These are phyloP conservation scores for Pholiota adiposa DNA, from an alignment of 1,284 basidiomycete genomes.

Conservation along the genomic window DNA sequence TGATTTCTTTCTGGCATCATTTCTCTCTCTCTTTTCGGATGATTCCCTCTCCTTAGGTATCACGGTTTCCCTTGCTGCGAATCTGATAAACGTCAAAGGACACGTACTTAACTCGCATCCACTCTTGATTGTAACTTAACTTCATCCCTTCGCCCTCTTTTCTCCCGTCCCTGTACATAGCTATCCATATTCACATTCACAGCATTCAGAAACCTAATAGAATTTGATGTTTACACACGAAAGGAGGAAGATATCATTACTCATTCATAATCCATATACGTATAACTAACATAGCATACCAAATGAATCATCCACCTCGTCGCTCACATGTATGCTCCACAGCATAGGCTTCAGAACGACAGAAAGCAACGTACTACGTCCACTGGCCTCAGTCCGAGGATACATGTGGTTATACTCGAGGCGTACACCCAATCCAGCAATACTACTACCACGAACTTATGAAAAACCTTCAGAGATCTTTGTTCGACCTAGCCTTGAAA, in stretches of 20 bases:
- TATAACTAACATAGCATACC: not conserved
- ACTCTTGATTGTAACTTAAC: constrained; percentile 26
- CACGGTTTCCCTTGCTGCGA: constrained; percentile 19
- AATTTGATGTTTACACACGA: constrained; percentile 5
- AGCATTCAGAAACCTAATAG: constrained; percentile 9
- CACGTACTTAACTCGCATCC: constrained; percentile 25
- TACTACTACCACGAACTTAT: not conserved
- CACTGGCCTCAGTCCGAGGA: not conserved
- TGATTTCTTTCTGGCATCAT: constrained; percentile 10
- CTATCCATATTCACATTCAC: constrained; percentile 14
- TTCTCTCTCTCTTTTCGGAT: constrained; percentile 17
- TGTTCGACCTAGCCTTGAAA: constrained; percentile 25
- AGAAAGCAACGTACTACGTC: not conserved
- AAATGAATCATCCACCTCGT: not conserved
- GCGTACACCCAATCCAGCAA: not conserved
- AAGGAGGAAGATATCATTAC: not conserved
- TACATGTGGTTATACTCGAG: not conserved
- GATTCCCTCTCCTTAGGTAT: constrained; percentile 17
- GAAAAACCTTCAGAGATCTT: not conserved
- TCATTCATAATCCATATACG: not conserved
- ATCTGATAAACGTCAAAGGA: constrained; percentile 20
- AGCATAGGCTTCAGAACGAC: not conserved
- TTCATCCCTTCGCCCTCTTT: constrained; percentile 9
- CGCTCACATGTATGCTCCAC: not conserved
- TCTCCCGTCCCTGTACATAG: constrained; percentile 16